Conservation (phyloP, 805 yeast species). For the Metschnikowia lachancei region DNA sequence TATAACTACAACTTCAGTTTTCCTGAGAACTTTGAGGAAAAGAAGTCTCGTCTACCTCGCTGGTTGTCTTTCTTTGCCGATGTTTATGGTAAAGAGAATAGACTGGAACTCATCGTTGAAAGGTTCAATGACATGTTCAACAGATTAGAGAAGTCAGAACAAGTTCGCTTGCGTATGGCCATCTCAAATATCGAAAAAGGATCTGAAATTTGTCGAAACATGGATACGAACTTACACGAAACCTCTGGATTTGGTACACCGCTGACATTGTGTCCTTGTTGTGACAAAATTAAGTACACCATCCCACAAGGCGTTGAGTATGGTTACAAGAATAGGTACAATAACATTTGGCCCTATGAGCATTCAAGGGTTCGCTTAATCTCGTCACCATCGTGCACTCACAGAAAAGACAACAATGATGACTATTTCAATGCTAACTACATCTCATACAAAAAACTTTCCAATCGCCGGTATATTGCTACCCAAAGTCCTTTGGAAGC, state of each 20-base stretch:
- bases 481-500: slow-evolving; percentile 45
- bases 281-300: slow-evolving; percentile 39
- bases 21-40: slow-evolving; percentile 19
- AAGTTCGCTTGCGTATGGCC: slow-evolving; percentile 36
- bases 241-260: slow-evolving; percentile 36
- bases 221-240: slow-evolving; percentile 11
- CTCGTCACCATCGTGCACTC: slow-evolving; percentile 20
- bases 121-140: slow-evolving; percentile 32
- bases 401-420: slow-evolving; percentile 22
- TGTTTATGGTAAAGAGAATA: slow-evolving; percentile 14
- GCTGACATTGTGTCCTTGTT: slow-evolving; percentile 40
- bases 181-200: slow-evolving; percentile 21
- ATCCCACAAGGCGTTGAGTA: slow-evolving; percentile 68
- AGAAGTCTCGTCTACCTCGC: slow-evolving; percentile 25
- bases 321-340: slow-evolving; percentile 80
- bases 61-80: slow-evolving; percentile 32
- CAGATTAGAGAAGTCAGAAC: slow-evolving; percentile 40
- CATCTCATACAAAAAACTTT: slow-evolving; percentile 29
- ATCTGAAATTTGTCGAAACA: slow-evolving; percentile 9
- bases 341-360: slow-evolving; percentile 84
- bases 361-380: slow-evolving; percentile 71
- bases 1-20: slow-evolving; percentile 27
- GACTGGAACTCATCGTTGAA: slow-evolving; percentile 24
- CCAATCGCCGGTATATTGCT: slow-evolving; percentile 38
- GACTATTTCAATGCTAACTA: slow-evolving; percentile 49